Evolutionary conservation across 192 early-diverging fungal genomes (phyloP), one percentile per base, ranked within the genome.

Genomic region (Globomyces pollinis-pini): DNA sequence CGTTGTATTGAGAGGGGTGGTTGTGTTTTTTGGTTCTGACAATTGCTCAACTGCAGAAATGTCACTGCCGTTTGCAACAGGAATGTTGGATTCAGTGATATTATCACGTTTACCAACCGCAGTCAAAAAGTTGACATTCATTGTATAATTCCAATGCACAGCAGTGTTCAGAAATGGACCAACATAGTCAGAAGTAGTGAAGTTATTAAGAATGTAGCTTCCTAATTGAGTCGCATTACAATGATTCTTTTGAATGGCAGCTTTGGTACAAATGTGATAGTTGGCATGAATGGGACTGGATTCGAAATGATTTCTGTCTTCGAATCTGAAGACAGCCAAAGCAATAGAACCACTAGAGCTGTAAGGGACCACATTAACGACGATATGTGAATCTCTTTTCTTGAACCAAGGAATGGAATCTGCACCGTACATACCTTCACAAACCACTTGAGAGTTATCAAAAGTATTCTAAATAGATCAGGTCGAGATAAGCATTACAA

Each of bases 161-260:
- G 31, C 55, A 31, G n/a, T 23, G 31, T 57, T 57, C 20, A 57
- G 7, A 30, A 57, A 15, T 15, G 52, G 52, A n/a, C 34, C 33
- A 15, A 36, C n/a, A n/a, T n/a, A n/a, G n/a, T n/a, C 33, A 23
- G 55, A 39, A 15, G 28, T 57, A 21, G 23, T 29, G 7, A 38
- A 2, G n/a, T 57, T 38, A 21, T 15, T 2, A 30, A 57, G 28
- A n/a, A 39, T 36, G 21, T 39, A 41, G 8, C 8, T 57, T 3
- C 32, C 32, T 38, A 57, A 30, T 30, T 57, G 36, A n/a, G 21
- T 15, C 2, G 12, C 7, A 16, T 3, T 29, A 23, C 55, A 57
- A 13, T 13, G 5, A 8, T 21, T 18, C 6, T 39, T 33, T 7
- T 16, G 31, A 39, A 57, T 23, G 2, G 12, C 9, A 15, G 29